phyloP scores from a whole-genome alignment of 129 eudicot species.

The Helianthus annuus region HanXRQr2.0-SUNRISE NC_035442.2:2548997-2549496 shows the following conservation, averaged over 20 bases:
- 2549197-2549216: slow-evolving; percentile 54
- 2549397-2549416: not conserved
- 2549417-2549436: not conserved
- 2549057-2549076: slow-evolving; percentile 61
- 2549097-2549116: slow-evolving; percentile 36
- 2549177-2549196: slow-evolving; percentile 51
- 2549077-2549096: slow-evolving; percentile 54
- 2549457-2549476: not conserved
- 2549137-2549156: slow-evolving; percentile 69
- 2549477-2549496: not conserved
- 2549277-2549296: slow-evolving; percentile 24
- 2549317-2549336: slow-evolving; percentile 2
- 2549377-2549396: not conserved
- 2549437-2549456: not conserved
- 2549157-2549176: slow-evolving; percentile 74
- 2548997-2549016: slow-evolving; percentile 34
- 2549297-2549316: slow-evolving; percentile 7
- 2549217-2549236: slow-evolving; percentile 38
- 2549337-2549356: not conserved
- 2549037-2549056: slow-evolving; percentile 66
- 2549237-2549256: slow-evolving; percentile 26
- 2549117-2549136: slow-evolving; percentile 41
- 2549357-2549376: not conserved
- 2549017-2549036: slow-evolving; percentile 34
- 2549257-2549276: slow-evolving; percentile 26